Percentiles rank a stretch among this genome's conserved stretches.
Evolutionary conservation across 2,329 filamentous ascomycete species (phyloP).

Genomic region (Intubia oerlemansii): DNA sequence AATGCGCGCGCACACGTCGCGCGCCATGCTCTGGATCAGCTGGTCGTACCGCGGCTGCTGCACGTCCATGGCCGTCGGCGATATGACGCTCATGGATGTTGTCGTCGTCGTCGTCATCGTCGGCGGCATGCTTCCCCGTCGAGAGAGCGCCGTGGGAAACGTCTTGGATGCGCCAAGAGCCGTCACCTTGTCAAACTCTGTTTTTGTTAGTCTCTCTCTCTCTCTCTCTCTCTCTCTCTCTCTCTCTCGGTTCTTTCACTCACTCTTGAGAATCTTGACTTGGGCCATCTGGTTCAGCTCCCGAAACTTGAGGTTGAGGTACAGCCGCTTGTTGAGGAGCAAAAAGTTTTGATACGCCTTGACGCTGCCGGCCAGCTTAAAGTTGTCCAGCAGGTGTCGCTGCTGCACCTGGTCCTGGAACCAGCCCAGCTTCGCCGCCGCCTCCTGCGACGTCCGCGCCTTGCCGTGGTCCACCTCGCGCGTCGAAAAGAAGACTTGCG

Average conservation of each 20-base stretch:
- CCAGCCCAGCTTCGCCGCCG: slow-evolving; percentile 44
- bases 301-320: slow-evolving; percentile 66
- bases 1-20: slow-evolving; percentile 54
- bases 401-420: slow-evolving; percentile 49
- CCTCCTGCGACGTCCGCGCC: slow-evolving; percentile 40
- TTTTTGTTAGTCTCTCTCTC: neutral
- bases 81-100: slow-evolving; percentile 10
- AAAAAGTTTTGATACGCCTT: slow-evolving; percentile 47
- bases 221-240: slow-evolving; percentile 13
- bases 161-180: slow-evolving; percentile 16
- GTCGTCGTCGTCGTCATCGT: slow-evolving; percentile 26
- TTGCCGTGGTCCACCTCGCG: slow-evolving; percentile 46
- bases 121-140: no score
- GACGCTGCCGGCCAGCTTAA: slow-evolving; percentile 45
- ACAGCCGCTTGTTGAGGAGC: slow-evolving; percentile 49
- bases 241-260: neutral
- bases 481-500: slow-evolving; percentile 63
- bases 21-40: slow-evolving; percentile 47
- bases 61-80: no score
- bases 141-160: neutral
- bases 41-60: slow-evolving; percentile 30
- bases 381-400: slow-evolving; percentile 33
- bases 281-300: slow-evolving; percentile 65
- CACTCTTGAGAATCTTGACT: slow-evolving; percentile 69
- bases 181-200: slow-evolving; percentile 75